A percentile compares a stretch with the other conserved stretches of the same genome.
These are phyloP conservation scores for Psidium guajava DNA, from an alignment of 345 rosid genomes.

Conservation along the genomic window DNA sequence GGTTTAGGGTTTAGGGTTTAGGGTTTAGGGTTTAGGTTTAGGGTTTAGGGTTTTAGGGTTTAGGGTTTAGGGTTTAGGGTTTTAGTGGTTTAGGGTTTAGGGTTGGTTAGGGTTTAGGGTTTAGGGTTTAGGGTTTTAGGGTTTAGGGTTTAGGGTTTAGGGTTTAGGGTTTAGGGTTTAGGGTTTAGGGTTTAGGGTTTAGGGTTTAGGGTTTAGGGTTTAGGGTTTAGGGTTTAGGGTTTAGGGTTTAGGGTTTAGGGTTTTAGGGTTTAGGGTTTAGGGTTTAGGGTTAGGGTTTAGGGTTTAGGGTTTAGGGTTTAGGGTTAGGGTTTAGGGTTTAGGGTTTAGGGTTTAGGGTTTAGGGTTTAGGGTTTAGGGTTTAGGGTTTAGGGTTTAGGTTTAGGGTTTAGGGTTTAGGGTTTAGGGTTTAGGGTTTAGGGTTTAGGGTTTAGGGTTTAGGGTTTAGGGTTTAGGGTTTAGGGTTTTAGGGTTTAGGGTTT, in stretches of 20 bases:
- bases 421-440: background rate
- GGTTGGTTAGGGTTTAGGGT: too few relatives aligned
- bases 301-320: slow-evolving; percentile 1
- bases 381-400: background rate
- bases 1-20: too few relatives aligned
- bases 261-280: background rate
- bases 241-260: background rate
- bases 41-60: too few relatives aligned
- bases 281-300: slow-evolving; percentile 1
- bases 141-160: background rate
- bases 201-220: slow-evolving; percentile 2
- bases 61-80: too few relatives aligned
- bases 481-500: background rate
- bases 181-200: background rate
- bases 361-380: background rate
- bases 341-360: slow-evolving; percentile 3
- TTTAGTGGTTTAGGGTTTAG: too few relatives aligned
- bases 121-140: too few relatives aligned
- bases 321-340: slow-evolving; percentile 1
- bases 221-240: background rate
- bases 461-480: background rate
- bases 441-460: background rate
- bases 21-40: too few relatives aligned
- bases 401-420: slow-evolving; percentile 1
- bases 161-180: background rate